Conservation (phyloP, 768 basidiomycete genomes). For the Mycena metata region DNA sequence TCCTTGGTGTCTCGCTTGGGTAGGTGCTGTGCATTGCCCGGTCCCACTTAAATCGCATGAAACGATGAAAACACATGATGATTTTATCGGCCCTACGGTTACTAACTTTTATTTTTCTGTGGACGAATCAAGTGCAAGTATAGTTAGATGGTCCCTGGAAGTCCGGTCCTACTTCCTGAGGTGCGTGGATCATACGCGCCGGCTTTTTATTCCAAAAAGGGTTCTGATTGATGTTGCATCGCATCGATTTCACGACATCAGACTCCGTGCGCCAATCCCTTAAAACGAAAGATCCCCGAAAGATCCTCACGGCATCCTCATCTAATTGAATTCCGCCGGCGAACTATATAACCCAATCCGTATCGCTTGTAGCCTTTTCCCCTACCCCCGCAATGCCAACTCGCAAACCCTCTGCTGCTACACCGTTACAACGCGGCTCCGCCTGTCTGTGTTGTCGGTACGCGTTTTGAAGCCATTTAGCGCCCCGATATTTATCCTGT, state of each 20-base stretch:
- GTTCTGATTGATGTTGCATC: no score
- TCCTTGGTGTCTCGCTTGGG: conserved; percentile 26
- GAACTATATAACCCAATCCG: conserved; percentile 24
- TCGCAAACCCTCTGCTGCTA: conserved; percentile 45
- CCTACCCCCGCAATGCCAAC: conserved; percentile 37
- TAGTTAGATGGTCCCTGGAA: no score
- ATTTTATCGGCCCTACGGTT: no score
- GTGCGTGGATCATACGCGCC: neutral
- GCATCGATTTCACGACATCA: no score
- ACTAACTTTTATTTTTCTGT: no score
- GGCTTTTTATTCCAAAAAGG: neutral
- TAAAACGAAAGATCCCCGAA: conserved; percentile 24
- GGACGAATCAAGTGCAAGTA: no score
- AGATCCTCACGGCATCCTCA: conserved; percentile 12
- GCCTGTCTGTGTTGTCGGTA: conserved; percentile 55
- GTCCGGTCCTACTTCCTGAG: no score
- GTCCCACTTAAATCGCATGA: no score
- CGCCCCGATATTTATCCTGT: neutral
- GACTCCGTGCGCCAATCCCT: conserved; percentile 28
- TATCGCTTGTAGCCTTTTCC: neutral
- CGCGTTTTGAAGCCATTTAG: neutral
- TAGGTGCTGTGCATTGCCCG: neutral
- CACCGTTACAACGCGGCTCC: conserved; percentile 53
- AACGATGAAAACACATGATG: conserved; percentile 11
- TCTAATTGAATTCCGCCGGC: conserved; percentile 4